Percentiles rank a stretch among this genome's conserved stretches.
phyloP scores from a whole-genome alignment of 164 flowering plant genomes.

The Kalanchoe fedtschenkoi region DNA sequence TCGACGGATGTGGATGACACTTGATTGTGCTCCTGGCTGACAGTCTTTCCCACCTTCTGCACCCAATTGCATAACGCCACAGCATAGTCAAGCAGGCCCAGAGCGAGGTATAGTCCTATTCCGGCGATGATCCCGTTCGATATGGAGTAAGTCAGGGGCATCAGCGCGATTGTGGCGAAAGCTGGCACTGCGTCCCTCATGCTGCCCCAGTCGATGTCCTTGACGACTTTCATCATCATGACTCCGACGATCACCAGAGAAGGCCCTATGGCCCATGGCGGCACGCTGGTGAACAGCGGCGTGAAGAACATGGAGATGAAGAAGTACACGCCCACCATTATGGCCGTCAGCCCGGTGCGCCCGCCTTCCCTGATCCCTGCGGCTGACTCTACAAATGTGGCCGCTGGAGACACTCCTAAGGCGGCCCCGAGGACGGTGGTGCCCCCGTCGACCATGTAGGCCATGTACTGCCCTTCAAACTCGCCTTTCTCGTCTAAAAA shows the following conservation, averaged over 20 bases:
- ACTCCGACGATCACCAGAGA: slow-evolving; percentile 72
- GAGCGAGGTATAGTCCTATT: slow-evolving; percentile 48
- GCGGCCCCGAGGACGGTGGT: slow-evolving; percentile 52
- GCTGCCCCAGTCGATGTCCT: slow-evolving; percentile 62
- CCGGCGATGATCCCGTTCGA: slow-evolving; percentile 81
- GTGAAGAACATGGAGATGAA: slow-evolving; percentile 50
- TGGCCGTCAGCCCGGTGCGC: slow-evolving; percentile 68
- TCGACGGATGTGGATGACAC: slow-evolving; percentile 39
- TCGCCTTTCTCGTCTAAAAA: slow-evolving; percentile 45
- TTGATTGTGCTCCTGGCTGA: slow-evolving; percentile 47
- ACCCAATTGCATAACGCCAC: slow-evolving; percentile 27
- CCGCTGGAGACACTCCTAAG: slow-evolving; percentile 55
- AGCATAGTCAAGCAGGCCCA: slow-evolving; percentile 34
- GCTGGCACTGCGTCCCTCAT: slow-evolving; percentile 64
- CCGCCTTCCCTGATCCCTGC: slow-evolving; percentile 88
- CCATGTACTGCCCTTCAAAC: slow-evolving; percentile 70
- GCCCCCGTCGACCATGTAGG: slow-evolving; percentile 69
- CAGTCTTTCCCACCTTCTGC: slow-evolving; percentile 28
- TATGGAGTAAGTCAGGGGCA: slow-evolving; percentile 82
- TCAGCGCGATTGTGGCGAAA: slow-evolving; percentile 63
- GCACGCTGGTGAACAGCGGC: slow-evolving; percentile 60
- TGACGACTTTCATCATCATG: slow-evolving; percentile 77
- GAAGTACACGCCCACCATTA: slow-evolving; percentile 47
- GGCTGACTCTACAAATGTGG: slow-evolving; percentile 65
- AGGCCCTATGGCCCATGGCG: slow-evolving; percentile 91